phyloP scores from a whole-genome alignment of 1,139 yeast genomes.

The Kodamaea derodonti region DNA sequence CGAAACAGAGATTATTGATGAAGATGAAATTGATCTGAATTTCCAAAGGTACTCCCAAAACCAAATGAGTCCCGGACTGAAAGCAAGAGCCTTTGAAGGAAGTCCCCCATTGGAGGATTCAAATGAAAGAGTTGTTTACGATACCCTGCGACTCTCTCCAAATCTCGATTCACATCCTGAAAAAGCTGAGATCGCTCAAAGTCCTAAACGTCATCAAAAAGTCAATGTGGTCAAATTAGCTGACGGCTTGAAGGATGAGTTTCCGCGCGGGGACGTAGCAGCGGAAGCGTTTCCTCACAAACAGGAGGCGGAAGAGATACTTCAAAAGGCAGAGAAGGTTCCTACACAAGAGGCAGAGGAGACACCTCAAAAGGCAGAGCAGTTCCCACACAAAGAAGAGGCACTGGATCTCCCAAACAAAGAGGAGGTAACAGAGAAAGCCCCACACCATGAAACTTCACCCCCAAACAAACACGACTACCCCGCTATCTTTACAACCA shows the following conservation, averaged over 20 bases:
- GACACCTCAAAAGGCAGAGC: background rate
- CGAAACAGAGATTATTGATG: conserved; percentile 10
- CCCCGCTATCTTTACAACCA: background rate
- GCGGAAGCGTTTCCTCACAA: no score
- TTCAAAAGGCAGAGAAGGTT: background rate
- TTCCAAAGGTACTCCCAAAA: background rate
- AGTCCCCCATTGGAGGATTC: background rate
- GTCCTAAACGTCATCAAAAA: no score
- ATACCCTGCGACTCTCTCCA: no score
- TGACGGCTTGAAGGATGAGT: background rate
- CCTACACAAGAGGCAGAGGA: background rate
- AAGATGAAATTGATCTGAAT: conserved; percentile 2
- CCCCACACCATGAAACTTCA: background rate
- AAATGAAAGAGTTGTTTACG: background rate
- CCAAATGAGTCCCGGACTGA: background rate
- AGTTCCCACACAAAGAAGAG: background rate
- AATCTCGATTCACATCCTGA: no score
- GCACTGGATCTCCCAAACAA: background rate
- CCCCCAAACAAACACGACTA: no score
- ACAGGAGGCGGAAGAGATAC: background rate
- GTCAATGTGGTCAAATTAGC: background rate
- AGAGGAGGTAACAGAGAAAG: background rate
- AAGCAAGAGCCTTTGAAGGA: background rate
- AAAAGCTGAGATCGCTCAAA: background rate
- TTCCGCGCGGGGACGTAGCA: no score